A percentile compares a stretch with the other conserved stretches of the same genome.
phyloP scores from a whole-genome alignment of 2,329 filamentous ascomycete species.

The Pseudogymnoascus pannorum region DNA sequence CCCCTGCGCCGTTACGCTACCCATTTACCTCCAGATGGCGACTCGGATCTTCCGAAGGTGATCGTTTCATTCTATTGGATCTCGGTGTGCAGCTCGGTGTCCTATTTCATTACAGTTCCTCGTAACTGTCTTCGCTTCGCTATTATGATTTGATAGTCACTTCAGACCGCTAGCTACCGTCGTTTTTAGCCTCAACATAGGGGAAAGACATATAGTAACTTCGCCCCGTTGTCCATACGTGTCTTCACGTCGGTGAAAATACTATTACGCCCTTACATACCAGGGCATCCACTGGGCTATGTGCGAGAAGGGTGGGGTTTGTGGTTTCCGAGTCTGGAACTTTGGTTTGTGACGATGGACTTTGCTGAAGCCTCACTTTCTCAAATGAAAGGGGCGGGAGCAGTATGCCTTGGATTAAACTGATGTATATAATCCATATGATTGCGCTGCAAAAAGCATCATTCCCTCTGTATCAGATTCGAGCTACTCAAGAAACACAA shows the following conservation, averaged over 20 bases:
- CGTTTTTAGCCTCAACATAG: background rate
- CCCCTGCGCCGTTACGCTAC: background rate
- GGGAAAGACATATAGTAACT: background rate
- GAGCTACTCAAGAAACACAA: background rate
- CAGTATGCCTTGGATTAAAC: background rate
- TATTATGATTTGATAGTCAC: background rate
- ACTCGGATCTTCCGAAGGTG: background rate
- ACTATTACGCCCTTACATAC: background rate
- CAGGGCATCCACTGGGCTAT: background rate
- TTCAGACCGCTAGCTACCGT: background rate
- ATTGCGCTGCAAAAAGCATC: background rate
- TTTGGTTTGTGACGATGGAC: background rate
- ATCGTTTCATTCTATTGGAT: background rate
- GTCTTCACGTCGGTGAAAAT: background rate
- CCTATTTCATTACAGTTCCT: background rate
- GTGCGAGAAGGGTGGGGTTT: background rate
- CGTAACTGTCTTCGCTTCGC: background rate
- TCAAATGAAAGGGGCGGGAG: background rate
- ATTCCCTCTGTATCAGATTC: background rate
- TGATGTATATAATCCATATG: background rate
- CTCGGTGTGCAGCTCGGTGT: background rate
- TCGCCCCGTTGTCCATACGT: conserved; percentile 1
- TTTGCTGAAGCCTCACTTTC: background rate
- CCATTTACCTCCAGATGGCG: background rate
- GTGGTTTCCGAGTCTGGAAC: background rate